Percentiles rank a stretch among this genome's conserved stretches.
Evolutionary conservation across 2,329 filamentous ascomycete genomes (phyloP).

Genomic region (Colletotrichum sidae): DNA sequence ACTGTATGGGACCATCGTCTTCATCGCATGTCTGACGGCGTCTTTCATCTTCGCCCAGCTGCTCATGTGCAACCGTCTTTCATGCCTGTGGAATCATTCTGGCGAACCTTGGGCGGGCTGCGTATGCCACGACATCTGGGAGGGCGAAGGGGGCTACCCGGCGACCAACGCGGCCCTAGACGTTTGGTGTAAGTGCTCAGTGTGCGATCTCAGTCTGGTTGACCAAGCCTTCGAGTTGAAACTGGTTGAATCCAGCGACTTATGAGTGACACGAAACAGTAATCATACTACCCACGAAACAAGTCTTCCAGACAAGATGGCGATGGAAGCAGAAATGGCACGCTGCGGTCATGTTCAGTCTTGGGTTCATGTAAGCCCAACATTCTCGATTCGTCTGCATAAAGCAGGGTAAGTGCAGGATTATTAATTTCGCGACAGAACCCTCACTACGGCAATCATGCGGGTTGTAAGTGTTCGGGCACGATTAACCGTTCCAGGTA

Average conservation of each 20-base stretch:
- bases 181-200: constrained; percentile 1
- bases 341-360: constrained; percentile 3
- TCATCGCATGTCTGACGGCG: not conserved
- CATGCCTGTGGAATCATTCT: not conserved
- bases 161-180: not conserved
- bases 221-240: too few relatives aligned
- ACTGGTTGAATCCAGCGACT: not conserved
- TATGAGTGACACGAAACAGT: not conserved
- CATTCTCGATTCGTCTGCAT: too few relatives aligned
- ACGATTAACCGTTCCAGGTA: too few relatives aligned
- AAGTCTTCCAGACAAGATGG: constrained; percentile 4
- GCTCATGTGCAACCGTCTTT: not conserved
- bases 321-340: constrained; percentile 9
- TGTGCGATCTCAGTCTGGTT: too few relatives aligned
- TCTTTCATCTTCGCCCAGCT: not conserved
- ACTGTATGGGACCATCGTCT: not conserved
- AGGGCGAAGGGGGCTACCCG: not conserved
- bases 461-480: too few relatives aligned
- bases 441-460: too few relatives aligned
- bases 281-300: not conserved
- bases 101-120: constrained; percentile 3
- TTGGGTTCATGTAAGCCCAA: not conserved
- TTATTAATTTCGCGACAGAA: too few relatives aligned
- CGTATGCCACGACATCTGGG: not conserved
- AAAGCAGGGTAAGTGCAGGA: too few relatives aligned